phyloP scores from a whole-genome alignment of 345 rosid genomes.

The Eucalyptus cloeziana region DNA sequence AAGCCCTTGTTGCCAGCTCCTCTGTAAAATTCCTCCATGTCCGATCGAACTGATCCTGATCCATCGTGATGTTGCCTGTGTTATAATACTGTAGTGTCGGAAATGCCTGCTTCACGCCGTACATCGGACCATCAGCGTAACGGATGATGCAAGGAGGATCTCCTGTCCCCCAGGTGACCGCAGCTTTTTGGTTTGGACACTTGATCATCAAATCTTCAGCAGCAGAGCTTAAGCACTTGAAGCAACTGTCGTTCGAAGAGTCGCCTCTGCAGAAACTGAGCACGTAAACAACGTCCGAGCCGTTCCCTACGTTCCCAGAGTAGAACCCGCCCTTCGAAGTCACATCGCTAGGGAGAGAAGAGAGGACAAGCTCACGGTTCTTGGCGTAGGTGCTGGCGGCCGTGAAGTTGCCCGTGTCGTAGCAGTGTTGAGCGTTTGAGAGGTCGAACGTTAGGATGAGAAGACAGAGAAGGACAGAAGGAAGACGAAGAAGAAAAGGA shows the following conservation, averaged over 20 bases:
- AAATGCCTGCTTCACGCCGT: neutral
- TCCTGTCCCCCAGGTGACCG: fast-evolving
- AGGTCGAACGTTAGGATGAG: neutral
- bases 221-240: neutral
- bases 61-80: fast-evolving
- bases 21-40: too few species aligned
- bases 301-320: neutral
- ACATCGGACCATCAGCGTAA: neutral
- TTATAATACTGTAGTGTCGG: fast-evolving
- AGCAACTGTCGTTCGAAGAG: neutral
- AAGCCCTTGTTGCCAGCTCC: too few species aligned
- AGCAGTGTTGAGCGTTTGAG: neutral
- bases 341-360: neutral
- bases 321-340: neutral
- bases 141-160: neutral
- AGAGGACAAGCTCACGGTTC: neutral
- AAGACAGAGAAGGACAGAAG: neutral
- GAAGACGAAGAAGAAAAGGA: neutral
- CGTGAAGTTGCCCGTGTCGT: neutral
- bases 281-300: neutral
- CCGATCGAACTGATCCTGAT: too few species aligned
- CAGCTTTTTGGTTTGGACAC: neutral
- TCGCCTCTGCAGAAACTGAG: neutral
- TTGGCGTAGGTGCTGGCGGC: neutral
- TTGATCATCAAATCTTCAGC: neutral